These are phyloP conservation scores for Fusarium sp. DNA, from an alignment of 2,329 filamentous ascomycete species.

Conservation along the genomic window DNA sequence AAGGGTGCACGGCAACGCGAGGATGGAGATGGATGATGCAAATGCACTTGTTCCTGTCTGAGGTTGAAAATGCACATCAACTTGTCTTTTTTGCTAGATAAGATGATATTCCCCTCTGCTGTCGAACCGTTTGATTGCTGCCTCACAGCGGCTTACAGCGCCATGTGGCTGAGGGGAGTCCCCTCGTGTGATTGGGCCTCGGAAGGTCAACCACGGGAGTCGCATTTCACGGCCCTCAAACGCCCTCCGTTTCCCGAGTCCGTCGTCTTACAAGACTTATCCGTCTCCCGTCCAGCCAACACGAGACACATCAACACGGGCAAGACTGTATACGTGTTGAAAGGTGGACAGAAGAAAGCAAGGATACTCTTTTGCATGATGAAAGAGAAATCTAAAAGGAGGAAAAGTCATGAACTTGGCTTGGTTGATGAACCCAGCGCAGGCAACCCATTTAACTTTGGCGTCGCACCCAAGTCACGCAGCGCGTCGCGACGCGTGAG, in stretches of 20 bases:
- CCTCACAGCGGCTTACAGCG: background rate
- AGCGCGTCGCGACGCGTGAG: conserved; percentile 27
- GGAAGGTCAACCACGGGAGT: conserved; percentile 19
- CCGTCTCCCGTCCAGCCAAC: background rate
- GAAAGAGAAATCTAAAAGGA: background rate
- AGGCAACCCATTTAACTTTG: conserved; percentile 7
- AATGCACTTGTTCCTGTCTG: background rate
- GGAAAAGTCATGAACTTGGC: background rate
- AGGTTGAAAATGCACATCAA: background rate
- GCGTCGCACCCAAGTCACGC: background rate
- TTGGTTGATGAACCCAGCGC: background rate
- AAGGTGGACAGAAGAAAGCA: background rate
- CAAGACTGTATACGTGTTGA: background rate
- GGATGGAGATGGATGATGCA: background rate
- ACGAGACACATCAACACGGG: background rate
- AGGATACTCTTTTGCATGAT: background rate
- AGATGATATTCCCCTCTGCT: background rate
- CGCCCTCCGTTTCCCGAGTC: conserved; percentile 24
- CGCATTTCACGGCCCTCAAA: conserved; percentile 15
- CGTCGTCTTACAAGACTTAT: conserved; percentile 18
- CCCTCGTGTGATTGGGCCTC: background rate
- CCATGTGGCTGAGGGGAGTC: conserved; percentile 13
- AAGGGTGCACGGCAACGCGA: background rate
- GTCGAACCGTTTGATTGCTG: background rate
- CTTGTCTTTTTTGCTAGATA: background rate